Base-by-base conservation (phyloP, 495 filamentous ascomycete genomes). In the Massariosphaeria phaeospora region DNA sequence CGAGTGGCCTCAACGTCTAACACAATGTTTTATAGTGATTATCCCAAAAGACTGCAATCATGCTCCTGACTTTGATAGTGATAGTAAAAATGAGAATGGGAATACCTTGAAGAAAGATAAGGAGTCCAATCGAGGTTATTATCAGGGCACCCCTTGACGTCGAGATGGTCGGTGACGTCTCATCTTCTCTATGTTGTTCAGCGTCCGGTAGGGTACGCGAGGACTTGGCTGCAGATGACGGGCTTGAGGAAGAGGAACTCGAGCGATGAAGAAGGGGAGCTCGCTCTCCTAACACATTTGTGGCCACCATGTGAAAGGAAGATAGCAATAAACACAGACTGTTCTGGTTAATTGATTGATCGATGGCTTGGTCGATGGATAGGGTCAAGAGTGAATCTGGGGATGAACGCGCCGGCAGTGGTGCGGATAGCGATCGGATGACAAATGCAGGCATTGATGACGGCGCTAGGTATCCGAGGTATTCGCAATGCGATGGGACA, bases 71-170 rank as follows among this genome's bases (percentile, higher is more conserved):
- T n/a, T n/a, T n/a, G n/a, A n/a, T n/a, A n/a, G n/a, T n/a, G n/a
- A n/a, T n/a, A n/a, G n/a, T n/a, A n/a, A n/a, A 15, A 31, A 12
- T 25, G 21, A 51, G 18, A 41, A 4, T 7, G 2, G 8, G 15
- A 17, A 15, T 64, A 60, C 61, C 70, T 66, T 69, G 65, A 6
- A 70, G 56, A 43, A 70, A 70, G 46, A 70, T 65, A 5, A 70
- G 57, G 33, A 59, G 26, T 29, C 63, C 67, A 24, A 69, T 66
- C 11, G 68, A 62, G 20, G 52, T 9, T 8, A 52, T 39, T 24
- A 66, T 62, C 27, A 63, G 15, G 20, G 39, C 36, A 7, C 59
- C 63, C 31, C 63, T 49, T 21, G 52, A 39, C 17, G 11, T 34
- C 3, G 61, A 60, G n/a, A 64, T 52, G 8, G 21, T 31, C 13